Conservation (phyloP, 1,139 yeast species). For the Lodderomyces margitis region DNA sequence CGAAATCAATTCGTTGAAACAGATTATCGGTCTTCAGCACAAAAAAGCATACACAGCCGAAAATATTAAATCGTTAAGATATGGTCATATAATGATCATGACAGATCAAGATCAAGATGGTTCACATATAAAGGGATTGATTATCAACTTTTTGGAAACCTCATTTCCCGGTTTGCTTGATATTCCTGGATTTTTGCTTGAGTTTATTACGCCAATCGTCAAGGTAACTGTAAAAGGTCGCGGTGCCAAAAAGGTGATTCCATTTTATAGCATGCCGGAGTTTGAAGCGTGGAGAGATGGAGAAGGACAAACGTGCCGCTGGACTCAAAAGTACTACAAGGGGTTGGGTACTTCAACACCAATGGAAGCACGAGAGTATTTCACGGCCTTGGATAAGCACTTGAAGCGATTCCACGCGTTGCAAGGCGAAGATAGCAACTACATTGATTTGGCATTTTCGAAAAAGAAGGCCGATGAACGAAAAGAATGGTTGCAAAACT, state of each 20-base stretch:
- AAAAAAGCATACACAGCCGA: slow-evolving; percentile 68
- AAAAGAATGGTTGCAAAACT: slow-evolving; percentile 92
- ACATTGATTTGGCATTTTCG: slow-evolving; percentile 90
- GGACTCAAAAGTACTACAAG: slow-evolving; percentile 95
- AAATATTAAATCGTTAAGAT: slow-evolving; percentile 72
- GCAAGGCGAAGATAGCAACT: slow-evolving; percentile 74
- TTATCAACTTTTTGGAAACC: slow-evolving; percentile 88
- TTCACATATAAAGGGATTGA: slow-evolving; percentile 93
- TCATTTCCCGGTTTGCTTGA: slow-evolving; percentile 92
- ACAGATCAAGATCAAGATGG: slow-evolving; percentile 99
- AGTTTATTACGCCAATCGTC: slow-evolving; percentile 95
- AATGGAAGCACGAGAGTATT: slow-evolving; percentile 84
- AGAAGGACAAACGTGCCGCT: slow-evolving; percentile 72
- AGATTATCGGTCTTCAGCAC: slow-evolving; percentile 94
- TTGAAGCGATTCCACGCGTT: slow-evolving; percentile 82
- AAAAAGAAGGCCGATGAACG: slow-evolving; percentile 96
- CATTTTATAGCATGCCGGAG: slow-evolving; percentile 95
- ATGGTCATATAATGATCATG: slow-evolving; percentile 98
- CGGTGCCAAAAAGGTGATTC: slow-evolving; percentile 48
- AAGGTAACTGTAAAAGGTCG: slow-evolving; percentile 71
- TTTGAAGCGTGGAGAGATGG: slow-evolving; percentile 90
- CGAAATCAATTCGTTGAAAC: slow-evolving; percentile 93
- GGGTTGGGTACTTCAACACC: slow-evolving; percentile 95
- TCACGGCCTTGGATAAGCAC: slow-evolving; percentile 81
- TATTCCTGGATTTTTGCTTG: slow-evolving; percentile 88